A percentile compares a stretch with the other conserved stretches of the same genome.
Conservation (phyloP, 176 grass and related monocot species). For the Chloris gayana region DNA sequence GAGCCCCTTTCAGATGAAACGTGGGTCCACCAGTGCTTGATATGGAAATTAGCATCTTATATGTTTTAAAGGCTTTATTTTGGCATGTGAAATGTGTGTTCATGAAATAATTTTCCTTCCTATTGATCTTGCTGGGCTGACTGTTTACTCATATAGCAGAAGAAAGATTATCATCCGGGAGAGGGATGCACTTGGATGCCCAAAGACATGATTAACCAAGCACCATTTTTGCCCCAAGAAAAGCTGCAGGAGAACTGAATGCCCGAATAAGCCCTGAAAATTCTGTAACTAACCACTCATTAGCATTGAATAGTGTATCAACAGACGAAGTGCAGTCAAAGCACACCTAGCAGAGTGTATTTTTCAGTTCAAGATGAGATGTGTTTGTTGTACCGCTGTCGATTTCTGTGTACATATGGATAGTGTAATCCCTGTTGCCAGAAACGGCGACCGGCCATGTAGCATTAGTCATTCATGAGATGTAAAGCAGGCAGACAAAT, state of each 20-base stretch:
- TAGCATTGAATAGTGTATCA: neutral
- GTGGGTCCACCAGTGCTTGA: neutral
- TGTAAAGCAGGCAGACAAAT: conserved; percentile 38
- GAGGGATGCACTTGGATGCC: conserved; percentile 25
- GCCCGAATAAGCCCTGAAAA: neutral
- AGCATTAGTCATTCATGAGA: conserved; percentile 43
- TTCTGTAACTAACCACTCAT: neutral
- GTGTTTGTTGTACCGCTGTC: conserved; percentile 27
- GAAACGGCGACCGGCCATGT: conserved; percentile 42
- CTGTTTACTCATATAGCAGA: conserved; percentile 34
- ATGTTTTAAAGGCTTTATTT: conserved; percentile 1
- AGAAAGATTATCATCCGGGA: conserved; percentile 7
- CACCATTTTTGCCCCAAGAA: conserved; percentile 4
- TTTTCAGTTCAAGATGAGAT: conserved; percentile 17
- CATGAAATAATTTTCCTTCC: neutral
- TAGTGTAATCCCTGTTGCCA: conserved; percentile 42
- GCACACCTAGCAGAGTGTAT: conserved; percentile 17
- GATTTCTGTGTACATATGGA: conserved; percentile 39
- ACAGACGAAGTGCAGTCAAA: neutral
- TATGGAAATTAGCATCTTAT: neutral
- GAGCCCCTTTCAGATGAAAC: no score
- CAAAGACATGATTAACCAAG: conserved; percentile 21
- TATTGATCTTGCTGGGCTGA: neutral
- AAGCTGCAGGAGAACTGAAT: conserved; percentile 19
- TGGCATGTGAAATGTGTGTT: neutral